Percentiles rank a stretch among this genome's conserved stretches.
Conservation (phyloP, 2,329 filamentous ascomycete genomes). For the Calonectria pseudoturangicola region DNA sequence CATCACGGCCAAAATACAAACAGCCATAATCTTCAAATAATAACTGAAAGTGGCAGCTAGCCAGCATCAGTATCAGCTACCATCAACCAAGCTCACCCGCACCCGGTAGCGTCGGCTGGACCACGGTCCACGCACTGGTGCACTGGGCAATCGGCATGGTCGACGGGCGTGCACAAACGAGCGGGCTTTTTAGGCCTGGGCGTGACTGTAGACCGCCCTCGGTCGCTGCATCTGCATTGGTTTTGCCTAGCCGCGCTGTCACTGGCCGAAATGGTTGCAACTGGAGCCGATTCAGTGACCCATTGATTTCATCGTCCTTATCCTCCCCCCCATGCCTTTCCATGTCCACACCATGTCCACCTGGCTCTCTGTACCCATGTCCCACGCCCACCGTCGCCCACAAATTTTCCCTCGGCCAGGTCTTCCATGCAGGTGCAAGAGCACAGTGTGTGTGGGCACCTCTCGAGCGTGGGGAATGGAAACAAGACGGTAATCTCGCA, state of each 20-base stretch:
- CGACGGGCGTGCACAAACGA: constrained; percentile 43
- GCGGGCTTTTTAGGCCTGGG: constrained; percentile 28
- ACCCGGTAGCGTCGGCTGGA: constrained; percentile 53
- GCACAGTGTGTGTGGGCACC: constrained; percentile 51
- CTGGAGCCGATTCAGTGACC: constrained; percentile 38
- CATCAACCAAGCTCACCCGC: constrained; percentile 50
- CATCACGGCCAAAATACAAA: constrained; percentile 38
- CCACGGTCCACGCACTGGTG: constrained; percentile 46
- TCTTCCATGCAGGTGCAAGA: constrained; percentile 50
- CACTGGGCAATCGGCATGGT: constrained; percentile 38
- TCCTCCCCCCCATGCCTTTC: constrained; percentile 35
- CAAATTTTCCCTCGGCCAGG: constrained; percentile 50
- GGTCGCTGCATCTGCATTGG: constrained; percentile 53
- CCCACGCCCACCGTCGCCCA: constrained; percentile 27
- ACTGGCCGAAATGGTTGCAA: constrained; percentile 27
- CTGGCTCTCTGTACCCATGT: constrained; percentile 39
- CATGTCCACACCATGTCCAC: constrained; percentile 40
- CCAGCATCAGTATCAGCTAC: constrained; percentile 48
- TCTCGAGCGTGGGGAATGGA: constrained; percentile 54
- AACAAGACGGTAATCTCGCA: constrained; percentile 57
- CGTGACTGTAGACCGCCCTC: constrained; percentile 45
- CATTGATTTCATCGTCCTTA: constrained; percentile 50
- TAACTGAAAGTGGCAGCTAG: constrained; percentile 43
- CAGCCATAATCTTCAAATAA: constrained; percentile 37
- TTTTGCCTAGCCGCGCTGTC: constrained; percentile 21